Base-by-base conservation (phyloP, 2,329 filamentous ascomycete species). In the Calycina marina region DNA sequence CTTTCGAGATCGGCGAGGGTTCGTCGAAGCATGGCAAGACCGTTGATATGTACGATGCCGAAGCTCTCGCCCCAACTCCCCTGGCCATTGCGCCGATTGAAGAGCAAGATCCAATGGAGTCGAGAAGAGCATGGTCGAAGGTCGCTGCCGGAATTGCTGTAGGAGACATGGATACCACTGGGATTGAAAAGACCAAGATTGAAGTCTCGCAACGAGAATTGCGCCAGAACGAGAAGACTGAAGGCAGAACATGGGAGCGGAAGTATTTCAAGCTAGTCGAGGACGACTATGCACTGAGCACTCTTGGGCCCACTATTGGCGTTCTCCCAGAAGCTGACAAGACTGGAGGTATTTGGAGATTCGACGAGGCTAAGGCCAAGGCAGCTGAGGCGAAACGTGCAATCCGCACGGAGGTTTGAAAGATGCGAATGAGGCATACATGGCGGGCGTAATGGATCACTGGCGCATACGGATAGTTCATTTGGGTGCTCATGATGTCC, bases 41-140 rank as follows among this genome's bases (percentile, higher is more conserved):
- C 18, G 44, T 83, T 30, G 69, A 74, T 14, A 60, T 58, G 5
- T 81, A 78, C 53, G 67, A 74, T 42, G 70, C 77, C 18, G 62
- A 62, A 30, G 59, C 61, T 15, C 56, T 60, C 8, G 59, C 65
- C 11, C 70, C 71, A 22, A 80, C 80, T 1, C 69, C 79, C 8
- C 71, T 94, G 25, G 67, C 60, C 10, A 63, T 94, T 31, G 71
- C 75, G 1, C 72, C 80, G 0, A 51, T 92, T 32, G 77, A 85
- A 38, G 57, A 80, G 44, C 88, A 94, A 58, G 80, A 93, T 52
- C 72, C 83, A 8, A 76, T 90, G 41, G 88, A 96, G 60, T 84
- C 81, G 10, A 74, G 88, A 28, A 72, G 81, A 36, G 88, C 88
- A 3, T 96, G 88, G 90, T 63, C 69, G 41, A 82, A 81, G 49